phyloP scores from a whole-genome alignment of 1,284 basidiomycete genomes.

The Ceratobasidium sp. region DNA sequence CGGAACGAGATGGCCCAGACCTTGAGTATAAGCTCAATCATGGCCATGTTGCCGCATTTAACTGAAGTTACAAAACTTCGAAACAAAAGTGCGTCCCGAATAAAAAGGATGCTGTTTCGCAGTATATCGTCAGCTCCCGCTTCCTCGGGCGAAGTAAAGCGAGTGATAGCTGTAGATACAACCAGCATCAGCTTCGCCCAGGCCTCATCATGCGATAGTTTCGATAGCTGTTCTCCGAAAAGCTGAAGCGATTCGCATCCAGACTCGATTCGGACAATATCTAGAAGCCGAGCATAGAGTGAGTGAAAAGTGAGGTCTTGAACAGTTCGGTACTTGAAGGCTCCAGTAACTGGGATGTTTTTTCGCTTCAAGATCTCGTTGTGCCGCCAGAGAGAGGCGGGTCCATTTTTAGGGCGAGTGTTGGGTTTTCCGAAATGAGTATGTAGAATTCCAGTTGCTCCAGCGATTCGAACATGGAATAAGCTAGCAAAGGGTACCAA shows the following conservation, averaged over 20 bases:
- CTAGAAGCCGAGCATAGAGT: conserved; percentile 8
- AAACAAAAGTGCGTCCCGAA: conserved; percentile 4
- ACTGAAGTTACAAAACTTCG: conserved; percentile 18
- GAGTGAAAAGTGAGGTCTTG: conserved; percentile 20
- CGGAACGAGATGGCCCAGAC: background rate
- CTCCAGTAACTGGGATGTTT: background rate
- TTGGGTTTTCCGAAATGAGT: conserved; percentile 15
- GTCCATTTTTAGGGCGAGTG: background rate
- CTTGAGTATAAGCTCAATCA: conserved; percentile 5
- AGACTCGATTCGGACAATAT: background rate
- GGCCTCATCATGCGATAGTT: background rate
- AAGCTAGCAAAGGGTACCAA: background rate
- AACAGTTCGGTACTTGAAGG: background rate
- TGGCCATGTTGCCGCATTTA: conserved; percentile 8
- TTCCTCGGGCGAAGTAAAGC: background rate
- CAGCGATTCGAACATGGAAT: conserved; percentile 8
- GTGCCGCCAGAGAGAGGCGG: conserved; percentile 1
- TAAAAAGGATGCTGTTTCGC: conserved; percentile 3
- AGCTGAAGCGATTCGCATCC: conserved; percentile 2
- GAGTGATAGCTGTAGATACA: background rate
- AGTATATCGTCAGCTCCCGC: background rate
- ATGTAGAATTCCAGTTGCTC: background rate
- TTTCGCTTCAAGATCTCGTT: conserved; percentile 6
- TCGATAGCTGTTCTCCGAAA: background rate
- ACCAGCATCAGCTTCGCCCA: background rate